These are phyloP conservation scores for Solanum peruvianum DNA, from an alignment of 257 asterid genomes.

Conservation along the genomic window DNA sequence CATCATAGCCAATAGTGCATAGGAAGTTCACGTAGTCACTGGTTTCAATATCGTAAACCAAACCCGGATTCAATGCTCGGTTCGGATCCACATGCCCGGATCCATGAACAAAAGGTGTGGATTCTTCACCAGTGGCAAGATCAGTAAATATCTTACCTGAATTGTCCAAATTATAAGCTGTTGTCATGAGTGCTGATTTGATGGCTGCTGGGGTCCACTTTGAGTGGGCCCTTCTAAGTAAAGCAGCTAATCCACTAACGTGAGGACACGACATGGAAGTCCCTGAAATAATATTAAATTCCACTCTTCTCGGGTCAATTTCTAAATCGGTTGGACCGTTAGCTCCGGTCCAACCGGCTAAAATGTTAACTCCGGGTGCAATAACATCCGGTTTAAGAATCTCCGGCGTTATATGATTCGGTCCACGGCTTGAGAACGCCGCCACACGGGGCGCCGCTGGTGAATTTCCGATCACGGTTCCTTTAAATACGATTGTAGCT, in stretches of 20 bases:
- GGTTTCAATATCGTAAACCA: conserved; percentile 47
- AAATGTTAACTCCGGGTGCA: conserved; percentile 87
- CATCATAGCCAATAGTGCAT: conserved; percentile 58
- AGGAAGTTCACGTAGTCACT: conserved; percentile 56
- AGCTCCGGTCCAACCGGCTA: conserved; percentile 85
- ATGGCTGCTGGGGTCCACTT: conserved; percentile 76
- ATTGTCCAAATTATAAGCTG: conserved; percentile 63
- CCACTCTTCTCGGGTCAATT: conserved; percentile 62
- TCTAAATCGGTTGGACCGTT: conserved; percentile 63
- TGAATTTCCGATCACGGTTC: conserved; percentile 56
- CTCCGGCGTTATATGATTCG: conserved; percentile 69
- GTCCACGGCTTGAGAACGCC: conserved; percentile 92
- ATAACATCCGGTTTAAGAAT: conserved; percentile 85
- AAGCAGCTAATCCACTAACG: conserved; percentile 82
- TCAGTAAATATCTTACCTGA: conserved; percentile 46
- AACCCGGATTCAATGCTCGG: conserved; percentile 66
- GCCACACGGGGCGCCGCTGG: conserved; percentile 91
- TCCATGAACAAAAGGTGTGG: conserved; percentile 60
- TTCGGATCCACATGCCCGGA: conserved; percentile 91
- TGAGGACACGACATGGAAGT: conserved; percentile 98
- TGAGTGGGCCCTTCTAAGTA: conserved; percentile 59
- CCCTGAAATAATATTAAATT: conserved; percentile 79
- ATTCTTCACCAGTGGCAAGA: conserved; percentile 62
- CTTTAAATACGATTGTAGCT: conserved; percentile 54
- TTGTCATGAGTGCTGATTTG: conserved; percentile 82